phyloP scores from a whole-genome alignment of 768 basidiomycete species.

The Russula vinacea region DNA sequence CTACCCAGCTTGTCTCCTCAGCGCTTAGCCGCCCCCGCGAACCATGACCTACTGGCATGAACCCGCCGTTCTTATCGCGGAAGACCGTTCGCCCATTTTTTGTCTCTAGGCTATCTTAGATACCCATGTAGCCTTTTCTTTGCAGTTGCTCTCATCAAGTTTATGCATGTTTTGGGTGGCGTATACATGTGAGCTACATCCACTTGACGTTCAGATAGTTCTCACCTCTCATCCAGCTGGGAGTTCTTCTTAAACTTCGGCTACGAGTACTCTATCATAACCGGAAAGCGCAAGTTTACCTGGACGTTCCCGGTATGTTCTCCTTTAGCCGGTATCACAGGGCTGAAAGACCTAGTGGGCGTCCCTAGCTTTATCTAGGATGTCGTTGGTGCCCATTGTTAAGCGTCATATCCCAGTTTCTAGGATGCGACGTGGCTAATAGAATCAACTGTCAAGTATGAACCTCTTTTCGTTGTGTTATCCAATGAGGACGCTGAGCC shows the following conservation, averaged over 20 bases:
- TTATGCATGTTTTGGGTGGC: constrained; percentile 17
- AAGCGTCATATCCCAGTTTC: not conserved
- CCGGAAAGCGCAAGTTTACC: constrained; percentile 16
- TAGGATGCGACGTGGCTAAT: not conserved
- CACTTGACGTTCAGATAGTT: not conserved
- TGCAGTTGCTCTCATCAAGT: constrained; percentile 16
- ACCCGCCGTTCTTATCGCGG: not conserved
- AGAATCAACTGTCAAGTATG: constrained; percentile 18
- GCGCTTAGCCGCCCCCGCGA: not conserved
- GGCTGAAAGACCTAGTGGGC: not conserved
- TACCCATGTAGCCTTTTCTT: too few relatives aligned
- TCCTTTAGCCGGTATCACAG: not conserved
- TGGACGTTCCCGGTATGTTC: constrained; percentile 21
- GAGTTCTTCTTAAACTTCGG: constrained; percentile 16
- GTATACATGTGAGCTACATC: constrained; percentile 20
- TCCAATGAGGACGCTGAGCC: not conserved
- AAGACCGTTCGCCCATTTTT: not conserved
- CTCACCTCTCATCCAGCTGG: constrained; percentile 12
- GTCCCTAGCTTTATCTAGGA: constrained; percentile 18
- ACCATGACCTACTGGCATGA: constrained; percentile 16
- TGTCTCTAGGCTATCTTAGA: not conserved
- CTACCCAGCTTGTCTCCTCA: not conserved
- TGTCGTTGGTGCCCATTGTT: constrained; percentile 20
- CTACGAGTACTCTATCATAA: constrained; percentile 19
- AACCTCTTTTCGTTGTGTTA: not conserved